These are phyloP conservation scores for Starmerella davenportii DNA, from an alignment of 805 yeast species.

Conservation along the genomic window DNA sequence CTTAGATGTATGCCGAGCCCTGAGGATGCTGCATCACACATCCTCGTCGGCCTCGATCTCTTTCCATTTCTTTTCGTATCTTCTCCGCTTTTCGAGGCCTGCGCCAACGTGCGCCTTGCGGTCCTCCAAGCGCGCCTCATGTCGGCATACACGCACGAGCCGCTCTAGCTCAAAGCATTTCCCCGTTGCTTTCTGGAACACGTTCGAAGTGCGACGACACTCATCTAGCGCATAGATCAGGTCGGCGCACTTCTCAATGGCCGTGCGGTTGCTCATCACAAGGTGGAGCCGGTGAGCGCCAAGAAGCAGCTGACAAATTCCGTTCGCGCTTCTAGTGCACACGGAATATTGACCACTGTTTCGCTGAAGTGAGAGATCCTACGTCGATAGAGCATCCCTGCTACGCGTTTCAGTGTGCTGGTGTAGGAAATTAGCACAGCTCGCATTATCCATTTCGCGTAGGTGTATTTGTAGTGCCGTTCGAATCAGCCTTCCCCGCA, in stretches of 20 bases:
- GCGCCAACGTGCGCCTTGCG: conserved; percentile 29
- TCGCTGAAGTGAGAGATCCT: too few species aligned
- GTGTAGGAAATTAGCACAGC: too few species aligned
- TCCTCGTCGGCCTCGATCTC: conserved; percentile 43
- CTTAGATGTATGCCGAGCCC: too few species aligned
- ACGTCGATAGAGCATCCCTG: too few species aligned
- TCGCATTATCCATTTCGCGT: too few species aligned
- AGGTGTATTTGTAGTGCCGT: too few species aligned
- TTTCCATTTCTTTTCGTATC: conserved; percentile 39
- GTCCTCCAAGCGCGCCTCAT: conserved; percentile 54
- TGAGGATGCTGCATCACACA: too few species aligned
- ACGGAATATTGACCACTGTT: too few species aligned
- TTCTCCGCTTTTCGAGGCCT: conserved; percentile 39
- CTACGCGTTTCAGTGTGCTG: too few species aligned
- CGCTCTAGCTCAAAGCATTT: conserved; percentile 70
- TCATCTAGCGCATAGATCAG: conserved; percentile 75
- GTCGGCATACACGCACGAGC: conserved; percentile 61
- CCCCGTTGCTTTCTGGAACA: conserved; percentile 56
- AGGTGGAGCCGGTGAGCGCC: background rate
- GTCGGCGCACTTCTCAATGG: conserved; percentile 43
- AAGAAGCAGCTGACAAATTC: too few species aligned
- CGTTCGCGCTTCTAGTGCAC: too few species aligned
- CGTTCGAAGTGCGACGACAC: conserved; percentile 54
- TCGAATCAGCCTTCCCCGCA: too few species aligned
- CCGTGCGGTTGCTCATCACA: conserved; percentile 19